Evolutionary conservation across 2,329 filamentous ascomycete genomes (phyloP).

Genomic region (Botrytis fabae): DNA sequence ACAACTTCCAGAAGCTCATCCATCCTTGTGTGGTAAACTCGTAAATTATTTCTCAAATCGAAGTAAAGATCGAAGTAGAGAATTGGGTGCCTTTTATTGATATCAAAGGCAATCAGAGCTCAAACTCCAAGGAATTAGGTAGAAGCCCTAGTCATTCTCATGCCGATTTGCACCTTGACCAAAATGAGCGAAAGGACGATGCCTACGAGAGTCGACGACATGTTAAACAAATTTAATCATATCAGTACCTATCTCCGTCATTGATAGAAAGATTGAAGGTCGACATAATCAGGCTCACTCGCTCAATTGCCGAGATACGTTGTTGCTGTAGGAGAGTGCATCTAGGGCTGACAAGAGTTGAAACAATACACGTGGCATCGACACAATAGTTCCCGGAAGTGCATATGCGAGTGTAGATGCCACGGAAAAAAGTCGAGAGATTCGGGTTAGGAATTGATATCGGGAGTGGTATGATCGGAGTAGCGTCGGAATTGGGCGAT

Average conservation of each 20-base stretch:
- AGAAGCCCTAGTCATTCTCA: not conserved
- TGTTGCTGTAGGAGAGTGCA: not conserved
- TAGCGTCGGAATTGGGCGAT: constrained; percentile 14
- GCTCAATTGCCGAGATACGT: not conserved
- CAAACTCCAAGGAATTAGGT: not conserved
- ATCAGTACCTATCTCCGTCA: not conserved
- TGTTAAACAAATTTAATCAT: not conserved
- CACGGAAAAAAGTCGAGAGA: not conserved
- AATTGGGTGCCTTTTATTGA: not conserved
- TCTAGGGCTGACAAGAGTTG: not conserved
- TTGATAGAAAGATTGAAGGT: not conserved
- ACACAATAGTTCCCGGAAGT: constrained; percentile 1
- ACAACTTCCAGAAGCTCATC: not conserved
- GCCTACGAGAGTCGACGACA: not conserved
- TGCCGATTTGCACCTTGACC: not conserved
- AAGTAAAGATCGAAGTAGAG: not conserved
- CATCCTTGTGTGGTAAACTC: not conserved
- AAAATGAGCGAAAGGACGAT: not conserved
- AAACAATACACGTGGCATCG: constrained; percentile 20
- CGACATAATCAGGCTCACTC: not conserved
- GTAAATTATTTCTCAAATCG: not conserved
- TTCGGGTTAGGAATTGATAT: not conserved
- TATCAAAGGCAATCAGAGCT: not conserved
- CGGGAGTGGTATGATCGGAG: constrained; percentile 2
- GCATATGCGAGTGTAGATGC: not conserved